A percentile compares a stretch with the other conserved stretches of the same genome.
Evolutionary conservation across 1,284 basidiomycete species (phyloP).

Genomic region (Cystobasidium slooffiae): DNA sequence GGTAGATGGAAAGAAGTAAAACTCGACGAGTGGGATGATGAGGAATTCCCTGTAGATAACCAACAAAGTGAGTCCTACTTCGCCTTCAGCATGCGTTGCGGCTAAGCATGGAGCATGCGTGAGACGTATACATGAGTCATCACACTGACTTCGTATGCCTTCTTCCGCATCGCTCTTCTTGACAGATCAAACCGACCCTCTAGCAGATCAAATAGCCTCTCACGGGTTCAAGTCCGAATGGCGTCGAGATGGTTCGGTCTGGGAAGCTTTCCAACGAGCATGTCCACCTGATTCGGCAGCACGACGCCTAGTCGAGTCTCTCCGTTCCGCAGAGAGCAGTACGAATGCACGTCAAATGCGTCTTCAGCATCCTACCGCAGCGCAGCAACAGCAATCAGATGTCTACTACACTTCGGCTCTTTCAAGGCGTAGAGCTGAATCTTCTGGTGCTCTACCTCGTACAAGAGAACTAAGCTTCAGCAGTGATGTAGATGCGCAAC

Average conservation of each 20-base stretch:
- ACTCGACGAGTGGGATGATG: slow-evolving; percentile 40
- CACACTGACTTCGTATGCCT: background rate
- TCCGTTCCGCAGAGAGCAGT: slow-evolving; percentile 58
- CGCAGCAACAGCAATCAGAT: slow-evolving; percentile 42
- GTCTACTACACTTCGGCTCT: slow-evolving; percentile 48
- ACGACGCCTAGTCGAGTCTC: slow-evolving; percentile 76
- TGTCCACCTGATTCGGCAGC: slow-evolving; percentile 79
- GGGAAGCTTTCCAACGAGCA: slow-evolving; percentile 89
- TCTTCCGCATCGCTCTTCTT: slow-evolving; percentile 1
- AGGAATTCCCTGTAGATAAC: slow-evolving; percentile 34
- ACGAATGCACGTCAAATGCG: slow-evolving; percentile 53
- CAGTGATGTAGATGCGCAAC: slow-evolving; percentile 64
- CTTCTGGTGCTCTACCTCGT: slow-evolving; percentile 68
- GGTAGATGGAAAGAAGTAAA: slow-evolving; percentile 36
- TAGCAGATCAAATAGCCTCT: slow-evolving; percentile 45
- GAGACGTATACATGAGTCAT: background rate
- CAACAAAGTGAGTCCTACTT: slow-evolving; percentile 31
- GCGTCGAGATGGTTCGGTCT: slow-evolving; percentile 78
- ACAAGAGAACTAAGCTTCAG: slow-evolving; percentile 57
- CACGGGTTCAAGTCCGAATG: slow-evolving; percentile 80
- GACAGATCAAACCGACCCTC: slow-evolving; percentile 57
- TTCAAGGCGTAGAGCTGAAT: slow-evolving; percentile 48
- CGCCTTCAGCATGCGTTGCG: background rate
- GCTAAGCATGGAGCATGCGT: background rate
- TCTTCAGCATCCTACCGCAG: slow-evolving; percentile 44